phyloP scores from a whole-genome alignment of 2,329 filamentous ascomycete genomes.

The Elsinoe arachidis region DNA sequence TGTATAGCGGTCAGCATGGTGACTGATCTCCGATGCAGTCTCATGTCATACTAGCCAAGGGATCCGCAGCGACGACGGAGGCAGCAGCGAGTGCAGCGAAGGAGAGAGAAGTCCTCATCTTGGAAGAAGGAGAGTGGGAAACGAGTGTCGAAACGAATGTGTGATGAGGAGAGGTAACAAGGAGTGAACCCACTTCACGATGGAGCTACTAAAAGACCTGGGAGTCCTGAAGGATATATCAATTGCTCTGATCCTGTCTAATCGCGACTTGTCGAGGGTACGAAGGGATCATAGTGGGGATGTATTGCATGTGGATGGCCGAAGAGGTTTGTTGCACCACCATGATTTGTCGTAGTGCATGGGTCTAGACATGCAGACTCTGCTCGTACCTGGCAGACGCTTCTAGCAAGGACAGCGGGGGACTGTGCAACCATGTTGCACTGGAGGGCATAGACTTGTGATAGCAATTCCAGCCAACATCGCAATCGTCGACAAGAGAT shows the following conservation, averaged over 20 bases:
- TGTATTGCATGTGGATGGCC: not conserved
- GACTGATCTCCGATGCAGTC: not conserved
- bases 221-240: no score
- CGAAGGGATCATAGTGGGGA: not conserved
- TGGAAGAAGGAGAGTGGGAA: not conserved
- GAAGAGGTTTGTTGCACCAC: not conserved
- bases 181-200: conserved; percentile 1
- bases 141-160: conserved; percentile 1
- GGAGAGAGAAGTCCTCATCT: not conserved
- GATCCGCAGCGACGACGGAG: not conserved
- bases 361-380: not conserved
- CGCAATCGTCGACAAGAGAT: no score
- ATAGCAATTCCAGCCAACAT: not conserved
- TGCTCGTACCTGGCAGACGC: not conserved
- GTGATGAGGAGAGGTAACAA: not conserved
- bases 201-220: not conserved
- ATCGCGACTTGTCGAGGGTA: not conserved
- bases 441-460: not conserved
- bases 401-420: not conserved
- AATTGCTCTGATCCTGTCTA: no score
- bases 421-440: not conserved
- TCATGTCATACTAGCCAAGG: not conserved
- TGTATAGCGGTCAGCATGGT: not conserved
- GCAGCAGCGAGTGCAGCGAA: not conserved
- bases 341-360: conserved; percentile 7